phyloP scores from a whole-genome alignment of 1,139 yeast species.

The Saccharomyces hybrid region DNA sequence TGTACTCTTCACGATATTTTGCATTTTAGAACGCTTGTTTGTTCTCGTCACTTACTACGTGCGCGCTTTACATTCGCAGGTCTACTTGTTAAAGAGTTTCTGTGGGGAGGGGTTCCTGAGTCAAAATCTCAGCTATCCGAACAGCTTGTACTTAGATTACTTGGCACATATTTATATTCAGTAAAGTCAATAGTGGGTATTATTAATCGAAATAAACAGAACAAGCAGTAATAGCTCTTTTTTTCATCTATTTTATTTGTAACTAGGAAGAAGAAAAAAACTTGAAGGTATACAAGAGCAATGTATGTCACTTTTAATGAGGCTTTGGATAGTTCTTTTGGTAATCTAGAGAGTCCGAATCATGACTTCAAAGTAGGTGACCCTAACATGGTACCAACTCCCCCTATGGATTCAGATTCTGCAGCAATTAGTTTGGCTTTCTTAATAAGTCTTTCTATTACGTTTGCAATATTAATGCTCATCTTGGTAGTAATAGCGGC shows the following conservation, averaged over 20 bases:
- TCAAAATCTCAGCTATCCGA: background rate
- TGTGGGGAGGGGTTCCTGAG: background rate
- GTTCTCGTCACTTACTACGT: background rate
- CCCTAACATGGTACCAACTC: conserved; percentile 15
- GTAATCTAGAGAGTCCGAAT: background rate
- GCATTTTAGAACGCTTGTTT: background rate
- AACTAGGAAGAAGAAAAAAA: background rate
- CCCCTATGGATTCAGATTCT: conserved; percentile 27
- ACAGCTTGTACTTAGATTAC: background rate
- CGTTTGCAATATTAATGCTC: conserved; percentile 35
- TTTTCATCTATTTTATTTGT: background rate
- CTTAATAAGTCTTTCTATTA: conserved; percentile 35
- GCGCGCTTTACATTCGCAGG: background rate
- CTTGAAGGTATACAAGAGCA: background rate
- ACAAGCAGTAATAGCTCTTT: background rate
- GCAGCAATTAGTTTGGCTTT: conserved; percentile 34
- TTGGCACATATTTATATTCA: background rate
- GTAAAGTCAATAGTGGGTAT: background rate
- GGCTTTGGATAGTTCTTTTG: background rate
- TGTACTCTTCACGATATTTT: background rate
- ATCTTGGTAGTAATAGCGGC: conserved; percentile 32
- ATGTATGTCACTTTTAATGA: background rate
- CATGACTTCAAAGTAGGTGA: background rate
- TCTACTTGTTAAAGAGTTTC: background rate
- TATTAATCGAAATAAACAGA: background rate